Evolutionary conservation across 495 filamentous ascomycete species (phyloP).

Genomic region (Xylaria sp.): DNA sequence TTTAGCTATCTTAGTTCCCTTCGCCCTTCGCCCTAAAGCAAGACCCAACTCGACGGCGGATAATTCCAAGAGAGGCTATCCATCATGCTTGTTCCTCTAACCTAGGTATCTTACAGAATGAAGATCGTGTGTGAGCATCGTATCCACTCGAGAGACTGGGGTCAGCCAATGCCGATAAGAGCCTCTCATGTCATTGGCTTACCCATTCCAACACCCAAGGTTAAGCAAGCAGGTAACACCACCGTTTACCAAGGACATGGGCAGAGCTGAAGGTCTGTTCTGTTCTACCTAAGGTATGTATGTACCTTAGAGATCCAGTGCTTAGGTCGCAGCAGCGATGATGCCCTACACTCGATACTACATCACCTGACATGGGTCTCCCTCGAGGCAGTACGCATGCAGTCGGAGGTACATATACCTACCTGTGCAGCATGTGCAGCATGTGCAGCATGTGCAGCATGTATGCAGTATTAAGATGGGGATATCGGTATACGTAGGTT

Average conservation of each 20-base stretch:
- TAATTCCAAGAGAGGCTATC: neutral
- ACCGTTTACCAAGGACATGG: slow-evolving; percentile 2
- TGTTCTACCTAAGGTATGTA: neutral
- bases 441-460: no score
- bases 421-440: no score
- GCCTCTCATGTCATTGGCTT: slow-evolving; percentile 19
- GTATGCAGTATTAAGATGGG: neutral
- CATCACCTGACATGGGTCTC: slow-evolving; percentile 15
- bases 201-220: neutral
- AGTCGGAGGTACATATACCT: no score
- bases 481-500: neutral
- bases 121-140: slow-evolving; percentile 8
- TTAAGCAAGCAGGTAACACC: no score
- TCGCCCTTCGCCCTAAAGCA: neutral
- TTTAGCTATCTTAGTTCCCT: neutral
- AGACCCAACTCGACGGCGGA: neutral
- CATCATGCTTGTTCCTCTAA: neutral
- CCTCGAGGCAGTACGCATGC: neutral
- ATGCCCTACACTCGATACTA: neutral
- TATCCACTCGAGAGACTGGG: slow-evolving; percentile 16
- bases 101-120: slow-evolving; percentile 8
- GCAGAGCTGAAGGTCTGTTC: slow-evolving; percentile 6
- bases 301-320: no score
- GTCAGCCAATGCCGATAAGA: slow-evolving; percentile 18
- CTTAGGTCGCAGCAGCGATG: neutral